Conservation (phyloP, 2,329 filamentous ascomycete species). For the Aspergillus aculeatinus region DNA sequence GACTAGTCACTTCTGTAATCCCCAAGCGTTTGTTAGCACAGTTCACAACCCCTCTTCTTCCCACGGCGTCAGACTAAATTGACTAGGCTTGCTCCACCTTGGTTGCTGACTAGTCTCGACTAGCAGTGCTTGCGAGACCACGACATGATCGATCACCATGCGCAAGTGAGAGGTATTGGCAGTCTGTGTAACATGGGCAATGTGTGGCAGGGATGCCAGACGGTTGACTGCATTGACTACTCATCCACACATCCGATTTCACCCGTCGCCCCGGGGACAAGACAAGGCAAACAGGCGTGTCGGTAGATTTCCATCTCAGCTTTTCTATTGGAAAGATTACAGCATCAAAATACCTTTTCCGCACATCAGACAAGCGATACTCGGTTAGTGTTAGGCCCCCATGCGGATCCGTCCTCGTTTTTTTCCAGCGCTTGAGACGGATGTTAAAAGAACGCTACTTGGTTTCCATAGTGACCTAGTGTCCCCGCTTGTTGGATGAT, state of each 20-base stretch:
- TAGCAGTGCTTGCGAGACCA: not conserved
- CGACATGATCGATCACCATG: not conserved
- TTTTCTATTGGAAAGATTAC: not conserved
- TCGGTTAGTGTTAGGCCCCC: not conserved
- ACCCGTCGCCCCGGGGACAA: not conserved
- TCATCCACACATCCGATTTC: not conserved
- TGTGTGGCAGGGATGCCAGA: not conserved
- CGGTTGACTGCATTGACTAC: constrained; percentile 4
- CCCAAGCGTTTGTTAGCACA: not conserved
- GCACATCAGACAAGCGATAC: not conserved
- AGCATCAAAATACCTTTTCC: not conserved
- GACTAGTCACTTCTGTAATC: not conserved
- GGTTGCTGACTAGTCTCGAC: not conserved
- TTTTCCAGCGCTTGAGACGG: not conserved
- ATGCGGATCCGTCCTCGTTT: not conserved
- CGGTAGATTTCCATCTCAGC: not conserved
- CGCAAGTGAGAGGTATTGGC: not conserved
- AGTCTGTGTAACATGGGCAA: not conserved
- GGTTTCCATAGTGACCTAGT: not conserved
- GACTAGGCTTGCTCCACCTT: not conserved
- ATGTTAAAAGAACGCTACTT: not conserved
- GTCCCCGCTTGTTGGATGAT: not conserved
- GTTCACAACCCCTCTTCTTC: not conserved
- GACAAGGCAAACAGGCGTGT: not conserved
- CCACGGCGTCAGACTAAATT: not conserved